phyloP scores from a whole-genome alignment of 441 rosid genomes.

The Manihot esculenta region DNA sequence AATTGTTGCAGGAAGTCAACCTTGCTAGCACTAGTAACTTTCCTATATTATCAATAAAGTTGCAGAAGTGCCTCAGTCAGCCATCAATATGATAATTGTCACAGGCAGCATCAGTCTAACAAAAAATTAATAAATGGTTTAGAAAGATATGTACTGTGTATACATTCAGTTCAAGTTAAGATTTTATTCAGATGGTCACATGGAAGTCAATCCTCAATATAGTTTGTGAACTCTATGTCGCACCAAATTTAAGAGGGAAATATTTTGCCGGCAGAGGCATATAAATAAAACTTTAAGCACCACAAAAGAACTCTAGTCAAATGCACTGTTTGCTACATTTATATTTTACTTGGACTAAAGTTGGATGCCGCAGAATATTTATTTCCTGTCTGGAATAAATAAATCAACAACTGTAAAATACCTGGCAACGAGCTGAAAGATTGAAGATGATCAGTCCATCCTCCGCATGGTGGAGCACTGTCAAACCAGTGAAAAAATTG shows the following conservation, averaged over 20 bases:
- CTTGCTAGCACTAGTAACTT: not conserved
- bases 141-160: not conserved
- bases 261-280: not conserved
- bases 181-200: not conserved
- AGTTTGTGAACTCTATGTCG: not conserved
- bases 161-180: conserved; percentile 3
- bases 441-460: conserved; percentile 51
- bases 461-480: conserved; percentile 53
- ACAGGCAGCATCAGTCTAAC: not conserved
- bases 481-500: conserved; percentile 21
- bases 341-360: not conserved
- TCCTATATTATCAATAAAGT: not conserved
- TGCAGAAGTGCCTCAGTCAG: not conserved
- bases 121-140: not conserved
- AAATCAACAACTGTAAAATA: conserved; percentile 24
- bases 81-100: not conserved
- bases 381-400: not conserved
- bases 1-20: not conserved
- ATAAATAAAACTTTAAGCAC: not conserved
- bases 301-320: not conserved
- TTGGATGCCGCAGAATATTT: not conserved
- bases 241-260: not conserved
- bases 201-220: not conserved
- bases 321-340: not conserved
- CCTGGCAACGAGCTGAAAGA: conserved; percentile 73